Conservation (phyloP, 305 asterid genomes). For the Fraxinus floribunda region DNA sequence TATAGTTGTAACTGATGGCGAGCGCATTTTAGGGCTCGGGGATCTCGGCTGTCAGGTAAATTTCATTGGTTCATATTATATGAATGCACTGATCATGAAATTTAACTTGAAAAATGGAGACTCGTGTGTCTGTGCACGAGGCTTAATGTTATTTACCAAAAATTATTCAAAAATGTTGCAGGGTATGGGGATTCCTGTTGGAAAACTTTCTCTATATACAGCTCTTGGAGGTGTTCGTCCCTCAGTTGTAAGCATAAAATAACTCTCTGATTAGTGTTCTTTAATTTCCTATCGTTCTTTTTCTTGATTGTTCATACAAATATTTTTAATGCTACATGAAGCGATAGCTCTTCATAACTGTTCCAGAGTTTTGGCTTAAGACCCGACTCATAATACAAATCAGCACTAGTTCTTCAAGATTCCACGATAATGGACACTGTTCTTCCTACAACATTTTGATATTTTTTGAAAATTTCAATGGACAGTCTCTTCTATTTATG, state of each 20-base stretch:
- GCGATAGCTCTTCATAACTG: not conserved
- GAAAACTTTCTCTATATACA: constrained; percentile 90
- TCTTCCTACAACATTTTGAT: not conserved
- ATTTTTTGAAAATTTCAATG: not conserved
- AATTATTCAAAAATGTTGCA: constrained; percentile 34
- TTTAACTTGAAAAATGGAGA: constrained; percentile 1
- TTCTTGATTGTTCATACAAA: not conserved
- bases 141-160: constrained; percentile 9
- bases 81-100: not conserved
- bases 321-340: not conserved
- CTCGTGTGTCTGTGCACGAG: not conserved
- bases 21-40: constrained; percentile 96
- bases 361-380: not conserved
- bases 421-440: not conserved
- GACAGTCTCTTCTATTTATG: not conserved
- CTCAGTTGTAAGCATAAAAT: constrained; percentile 64
- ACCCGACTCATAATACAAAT: not conserved
- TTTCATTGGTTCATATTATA: not conserved
- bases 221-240: constrained; percentile 99
- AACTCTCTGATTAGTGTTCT: constrained; percentile 8
- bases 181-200: constrained; percentile 99
- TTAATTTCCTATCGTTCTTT: not conserved
- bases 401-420: not conserved
- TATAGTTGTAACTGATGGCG: constrained; percentile 95
- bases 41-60: constrained; percentile 98